Base-by-base conservation (phyloP, 2,329 filamentous ascomycete species). In the Phialocephala subalpina region DNA sequence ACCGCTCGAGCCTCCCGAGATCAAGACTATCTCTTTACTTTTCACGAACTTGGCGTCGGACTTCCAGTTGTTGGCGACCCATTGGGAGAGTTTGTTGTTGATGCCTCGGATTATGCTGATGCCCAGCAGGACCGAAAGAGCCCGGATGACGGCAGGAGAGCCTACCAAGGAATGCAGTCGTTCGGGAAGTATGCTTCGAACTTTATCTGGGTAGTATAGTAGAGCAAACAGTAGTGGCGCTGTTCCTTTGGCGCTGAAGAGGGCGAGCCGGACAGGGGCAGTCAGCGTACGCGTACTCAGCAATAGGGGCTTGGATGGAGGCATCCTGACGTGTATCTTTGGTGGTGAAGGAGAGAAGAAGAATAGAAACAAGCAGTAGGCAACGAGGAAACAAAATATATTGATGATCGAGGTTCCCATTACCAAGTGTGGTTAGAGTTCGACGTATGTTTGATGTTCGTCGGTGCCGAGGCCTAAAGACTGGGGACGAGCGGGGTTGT, bases 1-100 rank as follows among this genome's bases (percentile, higher is more conserved):
- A 0, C 92, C 92, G 68, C 87, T 87, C 56, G 88, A 86, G 7
- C 92, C 92, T 7, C 92, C 92, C 0, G 92, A 93, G n/a, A 94
- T 83, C 45, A 94, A 80, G 2, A 92, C 89, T 49, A 93, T 81
- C 78, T 93, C 91, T 58, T 83, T 84, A 35, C 82, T 81, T 88
- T 90, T 92, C 22, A 87, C 82, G 76, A 90, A 90, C 33, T 75
- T 78, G 29, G 75, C 78, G 71, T 86, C 84, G n/a, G 72, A 73
- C 12, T 75, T 79, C 80, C 82, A 86, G 73, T 83, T 83, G 75
- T 85, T 85, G 58, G 80, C 67, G 1, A 78, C 78, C 7, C 82
- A 78, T 2, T 81, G 77, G 65, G 86, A 88, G 11, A 88, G 77
- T 75, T 81, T 85, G 14, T 75, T 75, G 74, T 83, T 87, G 20